Base-by-base conservation (phyloP, 2,329 filamentous ascomycete species). In the Neonectria sp. region DNA sequence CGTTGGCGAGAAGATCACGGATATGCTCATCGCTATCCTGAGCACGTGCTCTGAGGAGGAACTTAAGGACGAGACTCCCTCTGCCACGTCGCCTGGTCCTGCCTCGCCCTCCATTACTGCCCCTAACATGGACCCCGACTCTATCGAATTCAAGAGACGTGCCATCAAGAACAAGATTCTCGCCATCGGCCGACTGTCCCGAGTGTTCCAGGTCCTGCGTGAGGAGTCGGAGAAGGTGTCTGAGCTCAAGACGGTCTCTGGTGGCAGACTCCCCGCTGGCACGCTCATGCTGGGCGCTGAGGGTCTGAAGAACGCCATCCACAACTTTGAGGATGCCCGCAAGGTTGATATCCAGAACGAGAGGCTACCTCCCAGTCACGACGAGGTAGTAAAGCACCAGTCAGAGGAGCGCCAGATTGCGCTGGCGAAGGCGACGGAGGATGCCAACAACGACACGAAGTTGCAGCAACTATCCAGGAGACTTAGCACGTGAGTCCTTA, bases 151-250 rank as follows among this genome's bases (percentile, higher is more conserved):
- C 86, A 98, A 98, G 88, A 90, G 96, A 77, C 92, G 95, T 52
- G 95, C 95, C 4, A 97, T 99, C 89, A 98, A 98, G 88, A 99
- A 99, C 91, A 99, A 99, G 87, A 98, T 99, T 78, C 86, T 99
- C 75, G 96, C 96, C 68, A 99, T 99, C 77, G 96, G 96, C 33
- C 94, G 96, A 74, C 88, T 99, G 71, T 98, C 96, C 43, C 93
- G 96, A 76, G 96, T 99, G 68, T 99, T 99, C 91, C 96, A 99
- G 81, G 96, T 99, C 57, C 84, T 99, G 75, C 94, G 96, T 77
- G 96, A 99, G 83, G 96, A 99, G 83, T 97, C 95, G 2, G 96
- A 99, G 86, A 91, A 93, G 76, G 95, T 99, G 63, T 98, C 95
- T 45, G 96, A 99, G 82, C 90, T 99, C 81, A 99, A 99, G 89